Evolutionary conservation across 1,139 yeast genomes (phyloP).

Genomic region (Pichia sp.): DNA sequence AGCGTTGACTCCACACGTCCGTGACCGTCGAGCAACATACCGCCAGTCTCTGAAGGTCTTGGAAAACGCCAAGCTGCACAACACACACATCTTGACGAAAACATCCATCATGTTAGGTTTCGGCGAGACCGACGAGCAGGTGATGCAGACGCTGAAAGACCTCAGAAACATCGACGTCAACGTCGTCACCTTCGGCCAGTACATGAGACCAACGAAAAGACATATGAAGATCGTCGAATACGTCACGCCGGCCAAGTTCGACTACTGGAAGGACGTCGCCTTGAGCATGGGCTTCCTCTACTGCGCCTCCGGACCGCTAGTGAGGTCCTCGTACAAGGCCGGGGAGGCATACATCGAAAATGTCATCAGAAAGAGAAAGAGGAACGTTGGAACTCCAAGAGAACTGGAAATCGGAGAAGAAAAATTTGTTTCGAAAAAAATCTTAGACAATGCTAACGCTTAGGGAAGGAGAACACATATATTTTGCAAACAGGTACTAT

Average conservation of each 20-base stretch:
- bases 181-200: conserved; percentile 97
- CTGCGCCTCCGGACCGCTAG: conserved; percentile 97
- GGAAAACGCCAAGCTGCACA: conserved; percentile 71
- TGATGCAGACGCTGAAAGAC: conserved; percentile 68
- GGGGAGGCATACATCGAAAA: conserved; percentile 98
- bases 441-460: background rate
- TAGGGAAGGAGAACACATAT: background rate
- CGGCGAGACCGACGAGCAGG: conserved; percentile 92
- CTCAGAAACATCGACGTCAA: conserved; percentile 76
- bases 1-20: conserved; percentile 86
- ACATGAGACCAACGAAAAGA: conserved; percentile 98
- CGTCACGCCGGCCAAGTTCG: conserved; percentile 91
- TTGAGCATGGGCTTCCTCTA: conserved; percentile 88
- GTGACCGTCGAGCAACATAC: conserved; percentile 96
- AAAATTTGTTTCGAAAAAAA: conserved; percentile 25
- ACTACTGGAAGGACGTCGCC: conserved; percentile 86
- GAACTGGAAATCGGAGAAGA: conserved; percentile 32
- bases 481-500: background rate
- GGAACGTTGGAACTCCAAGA: conserved; percentile 32
- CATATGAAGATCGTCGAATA: conserved; percentile 98
- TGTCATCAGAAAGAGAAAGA: conserved; percentile 70
- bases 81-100: conserved; percentile 77
- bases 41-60: conserved; percentile 80
- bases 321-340: conserved; percentile 94
- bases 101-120: conserved; percentile 95